Conservation (phyloP, 2,329 filamentous ascomycete genomes). For the Ceratocystis cacaofunesta region DNA sequence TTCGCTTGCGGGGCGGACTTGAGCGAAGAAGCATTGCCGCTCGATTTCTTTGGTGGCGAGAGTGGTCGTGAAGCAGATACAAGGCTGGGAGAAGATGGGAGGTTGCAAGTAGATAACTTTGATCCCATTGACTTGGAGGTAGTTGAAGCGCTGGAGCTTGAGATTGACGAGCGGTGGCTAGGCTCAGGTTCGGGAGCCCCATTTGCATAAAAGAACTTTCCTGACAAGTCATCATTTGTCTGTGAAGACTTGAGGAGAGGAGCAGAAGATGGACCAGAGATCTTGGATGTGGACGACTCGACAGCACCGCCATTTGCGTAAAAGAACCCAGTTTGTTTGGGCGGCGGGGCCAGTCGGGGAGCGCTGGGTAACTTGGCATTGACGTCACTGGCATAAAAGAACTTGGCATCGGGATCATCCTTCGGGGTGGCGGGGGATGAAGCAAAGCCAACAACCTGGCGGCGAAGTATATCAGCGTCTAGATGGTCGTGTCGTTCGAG, state of each 20-base stretch:
- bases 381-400: slow-evolving; percentile 83
- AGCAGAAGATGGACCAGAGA: slow-evolving; percentile 18
- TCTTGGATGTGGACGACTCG: slow-evolving; percentile 23
- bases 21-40: background rate
- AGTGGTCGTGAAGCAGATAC: slow-evolving; percentile 8
- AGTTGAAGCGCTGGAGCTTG: slow-evolving; percentile 33
- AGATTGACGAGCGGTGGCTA: slow-evolving; percentile 25
- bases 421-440: slow-evolving; percentile 24
- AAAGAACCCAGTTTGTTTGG: slow-evolving; percentile 37
- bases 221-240: slow-evolving; percentile 21
- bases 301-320: slow-evolving; percentile 38
- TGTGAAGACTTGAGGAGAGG: slow-evolving; percentile 12
- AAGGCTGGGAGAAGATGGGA: slow-evolving; percentile 10
- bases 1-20: slow-evolving; percentile 8
- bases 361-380: slow-evolving; percentile 30
- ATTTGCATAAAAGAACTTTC: slow-evolving; percentile 66
- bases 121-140: slow-evolving; percentile 27
- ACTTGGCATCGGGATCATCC: slow-evolving; percentile 45
- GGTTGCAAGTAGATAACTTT: slow-evolving; percentile 27
- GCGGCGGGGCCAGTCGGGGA: slow-evolving; percentile 25
- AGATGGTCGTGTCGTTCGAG: slow-evolving; percentile 25
- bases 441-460: slow-evolving; percentile 28
- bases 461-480: slow-evolving; percentile 10
- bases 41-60: slow-evolving; percentile 14
- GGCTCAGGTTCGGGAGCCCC: slow-evolving; percentile 39